phyloP scores from a whole-genome alignment of 2,329 filamentous ascomycete genomes.

The Aspergillus awamori region DNA sequence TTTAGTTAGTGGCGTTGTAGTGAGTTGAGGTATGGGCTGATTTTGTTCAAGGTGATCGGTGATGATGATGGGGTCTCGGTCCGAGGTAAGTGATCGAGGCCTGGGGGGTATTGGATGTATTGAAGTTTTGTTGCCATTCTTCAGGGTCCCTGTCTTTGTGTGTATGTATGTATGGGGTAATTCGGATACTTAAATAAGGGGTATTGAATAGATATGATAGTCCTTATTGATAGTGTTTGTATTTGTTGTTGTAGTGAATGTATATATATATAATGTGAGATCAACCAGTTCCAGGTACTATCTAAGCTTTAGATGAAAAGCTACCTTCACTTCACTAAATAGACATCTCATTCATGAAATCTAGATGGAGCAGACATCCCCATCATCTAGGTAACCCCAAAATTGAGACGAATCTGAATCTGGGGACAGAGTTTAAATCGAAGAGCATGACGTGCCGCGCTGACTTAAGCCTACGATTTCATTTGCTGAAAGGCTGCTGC shows the following conservation, averaged over 20 bases:
- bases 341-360: not conserved
- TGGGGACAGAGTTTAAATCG: not conserved
- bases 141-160: not conserved
- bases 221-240: too few species aligned
- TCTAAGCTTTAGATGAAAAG: not conserved
- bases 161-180: not conserved
- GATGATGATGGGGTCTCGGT: not conserved
- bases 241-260: too few species aligned
- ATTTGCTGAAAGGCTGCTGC: conserved; percentile 7
- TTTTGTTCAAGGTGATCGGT: not conserved
- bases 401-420: not conserved
- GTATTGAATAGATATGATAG: too few species aligned
- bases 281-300: too few species aligned
- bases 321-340: not conserved
- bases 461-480: conserved; percentile 10
- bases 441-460: conserved; percentile 14
- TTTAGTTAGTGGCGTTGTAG: not conserved
- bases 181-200: too few species aligned
- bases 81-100: not conserved
- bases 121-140: not conserved
- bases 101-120: too few species aligned
- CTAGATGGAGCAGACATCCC: too few species aligned
- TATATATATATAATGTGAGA: too few species aligned
- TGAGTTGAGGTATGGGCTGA: not conserved
- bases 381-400: not conserved